Evolutionary conservation across 495 filamentous ascomycete species (phyloP), one percentile per base, ranked within the genome.

Genomic region (Aspergillus bridgeri): DNA sequence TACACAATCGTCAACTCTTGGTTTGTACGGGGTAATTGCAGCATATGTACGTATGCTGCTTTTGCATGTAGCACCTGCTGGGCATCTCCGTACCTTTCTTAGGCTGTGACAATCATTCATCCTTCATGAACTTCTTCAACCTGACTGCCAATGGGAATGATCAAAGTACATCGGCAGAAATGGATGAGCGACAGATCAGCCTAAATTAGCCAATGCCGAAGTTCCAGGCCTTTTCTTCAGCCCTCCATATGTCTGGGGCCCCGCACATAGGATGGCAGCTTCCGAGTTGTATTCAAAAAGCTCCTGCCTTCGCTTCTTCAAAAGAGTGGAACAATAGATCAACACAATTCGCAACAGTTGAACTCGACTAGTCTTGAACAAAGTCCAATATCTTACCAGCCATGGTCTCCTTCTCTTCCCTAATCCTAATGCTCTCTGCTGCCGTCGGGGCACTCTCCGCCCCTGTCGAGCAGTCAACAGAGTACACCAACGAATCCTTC

Each of bases 361-460:
- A 18, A 48, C n/a, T 21, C 17, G 4, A n/a, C 13, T 27, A 9
- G 6, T n/a, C 1, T 42, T 27, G 9, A 52, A 24, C 3, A 23
- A 3, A 22, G 11, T 15, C 42, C 27, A 29, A 9, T 3, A 8
- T 8, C 6, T 13, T 42, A 1, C 43, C 9, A 46, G n/a, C 44
- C 27, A 56, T 56, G 53, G 53, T 56, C 3, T 48, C 53, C 11
- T 56, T 56, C 53, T 45, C 42, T 13, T 27, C 38, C 20, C 7
- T 56, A 8, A 13, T 45, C 11, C 1, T 48, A 18, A 44, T 19
- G 11, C 48, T 24, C 27, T 22, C n/a, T n/a, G 25, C 44, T 17
- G 44, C 44, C 8, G 25, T 46, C 17, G 53, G 53, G 15, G 44
- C 18, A 6, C 25, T 56, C 6, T 44, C 53, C 3, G 44, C 53